A percentile compares a stretch with the other conserved stretches of the same genome.
phyloP scores from a whole-genome alignment of 306 rosid genomes.

The Rosa lucieae region DNA sequence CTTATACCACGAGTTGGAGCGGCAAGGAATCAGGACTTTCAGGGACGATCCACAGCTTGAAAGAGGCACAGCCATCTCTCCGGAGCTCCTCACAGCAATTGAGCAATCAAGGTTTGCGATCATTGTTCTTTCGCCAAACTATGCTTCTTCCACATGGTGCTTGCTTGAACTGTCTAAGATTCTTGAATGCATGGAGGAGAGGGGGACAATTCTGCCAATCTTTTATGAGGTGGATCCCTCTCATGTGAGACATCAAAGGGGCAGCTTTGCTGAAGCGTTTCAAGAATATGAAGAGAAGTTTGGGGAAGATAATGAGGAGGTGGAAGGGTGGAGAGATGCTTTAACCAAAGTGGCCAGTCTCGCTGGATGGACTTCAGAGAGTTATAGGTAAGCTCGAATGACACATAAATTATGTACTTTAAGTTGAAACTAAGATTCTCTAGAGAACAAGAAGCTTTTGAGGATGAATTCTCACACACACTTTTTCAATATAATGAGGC shows the following conservation, averaged over 20 bases:
- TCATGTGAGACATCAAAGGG: slow-evolving; percentile 19
- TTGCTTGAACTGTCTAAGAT: slow-evolving; percentile 18
- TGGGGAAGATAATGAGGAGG: background rate
- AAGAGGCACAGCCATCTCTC: background rate
- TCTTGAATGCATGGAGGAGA: background rate
- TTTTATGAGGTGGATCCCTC: slow-evolving; percentile 23
- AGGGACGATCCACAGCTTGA: background rate
- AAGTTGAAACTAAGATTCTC: too few relatives aligned
- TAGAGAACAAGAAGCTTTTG: too few relatives aligned
- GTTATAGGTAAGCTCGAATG: background rate
- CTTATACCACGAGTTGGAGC: background rate
- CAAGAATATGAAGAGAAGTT: slow-evolving; percentile 5
- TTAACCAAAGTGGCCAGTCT: slow-evolving; percentile 4
- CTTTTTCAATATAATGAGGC: too few relatives aligned
- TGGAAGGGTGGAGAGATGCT: slow-evolving; percentile 8
- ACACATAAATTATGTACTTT: too few relatives aligned
- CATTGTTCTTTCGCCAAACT: background rate
- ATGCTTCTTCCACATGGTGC: background rate
- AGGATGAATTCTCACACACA: too few relatives aligned
- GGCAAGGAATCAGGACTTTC: background rate
- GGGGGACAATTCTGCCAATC: background rate
- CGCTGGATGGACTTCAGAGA: background rate
- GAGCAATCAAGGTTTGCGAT: background rate
- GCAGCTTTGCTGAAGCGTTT: slow-evolving; percentile 13
- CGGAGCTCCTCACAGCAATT: background rate